A percentile compares a stretch with the other conserved stretches of the same genome.
Evolutionary conservation across 176 grass and related monocot species (phyloP).

Genomic region (Ensete glaucum): DNA sequence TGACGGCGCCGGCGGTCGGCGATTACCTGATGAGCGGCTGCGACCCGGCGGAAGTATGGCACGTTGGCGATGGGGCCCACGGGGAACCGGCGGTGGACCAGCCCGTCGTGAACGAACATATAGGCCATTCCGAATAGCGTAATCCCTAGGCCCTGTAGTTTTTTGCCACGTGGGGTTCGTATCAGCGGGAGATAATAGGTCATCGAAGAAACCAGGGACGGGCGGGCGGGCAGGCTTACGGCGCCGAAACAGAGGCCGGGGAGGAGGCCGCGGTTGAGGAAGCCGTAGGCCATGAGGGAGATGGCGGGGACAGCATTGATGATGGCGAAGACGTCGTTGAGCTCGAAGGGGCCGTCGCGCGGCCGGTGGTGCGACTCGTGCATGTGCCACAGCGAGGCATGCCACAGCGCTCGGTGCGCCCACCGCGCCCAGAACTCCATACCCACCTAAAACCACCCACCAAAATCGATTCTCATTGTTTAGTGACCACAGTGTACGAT

Average conservation of each 20-base stretch:
- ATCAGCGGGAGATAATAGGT: neutral
- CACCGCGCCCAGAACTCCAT: slow-evolving; percentile 98
- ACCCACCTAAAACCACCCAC: slow-evolving; percentile 36
- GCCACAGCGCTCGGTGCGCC: slow-evolving; percentile 88
- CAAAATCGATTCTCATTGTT: too few species aligned
- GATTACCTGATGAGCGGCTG: slow-evolving; percentile 76
- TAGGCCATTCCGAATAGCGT: slow-evolving; percentile 94
- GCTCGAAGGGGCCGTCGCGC: slow-evolving; percentile 75
- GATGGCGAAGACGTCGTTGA: slow-evolving; percentile 97
- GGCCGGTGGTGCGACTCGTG: slow-evolving; percentile 96
- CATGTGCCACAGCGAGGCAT: slow-evolving; percentile 91
- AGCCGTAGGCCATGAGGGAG: slow-evolving; percentile 68
- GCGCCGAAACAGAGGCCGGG: slow-evolving; percentile 88
- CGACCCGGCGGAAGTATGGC: slow-evolving; percentile 83
- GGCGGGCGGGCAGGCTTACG: slow-evolving; percentile 7
- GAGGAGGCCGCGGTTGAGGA: slow-evolving; percentile 63
- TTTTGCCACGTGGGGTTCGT: neutral
- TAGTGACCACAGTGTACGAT: too few species aligned
- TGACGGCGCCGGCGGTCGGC: neutral
- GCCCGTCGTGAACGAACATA: slow-evolving; percentile 97
- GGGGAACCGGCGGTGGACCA: slow-evolving; percentile 92
- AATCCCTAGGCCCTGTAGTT: slow-evolving; percentile 63
- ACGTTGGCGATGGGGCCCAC: slow-evolving; percentile 82
- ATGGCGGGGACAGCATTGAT: slow-evolving; percentile 75
- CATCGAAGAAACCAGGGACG: neutral